These are phyloP conservation scores for Thraustotheca clavata DNA, from an alignment of 352 stramenopile genomes.

Conservation along the genomic window DNA sequence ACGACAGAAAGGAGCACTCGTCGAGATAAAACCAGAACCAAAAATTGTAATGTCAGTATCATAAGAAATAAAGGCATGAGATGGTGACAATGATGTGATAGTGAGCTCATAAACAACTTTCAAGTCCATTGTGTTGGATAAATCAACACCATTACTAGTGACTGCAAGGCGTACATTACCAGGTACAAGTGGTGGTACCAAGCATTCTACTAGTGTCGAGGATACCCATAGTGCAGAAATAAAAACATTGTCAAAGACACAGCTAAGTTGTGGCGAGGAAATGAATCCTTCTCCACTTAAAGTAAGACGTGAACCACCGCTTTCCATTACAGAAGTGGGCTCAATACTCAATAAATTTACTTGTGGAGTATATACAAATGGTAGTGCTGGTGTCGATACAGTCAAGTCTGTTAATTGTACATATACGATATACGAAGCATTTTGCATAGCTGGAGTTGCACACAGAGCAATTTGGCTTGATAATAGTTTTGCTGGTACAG, in stretches of 20 bases:
- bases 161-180: neutral
- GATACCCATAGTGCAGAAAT: slow-evolving; percentile 1
- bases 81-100: neutral
- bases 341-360: neutral
- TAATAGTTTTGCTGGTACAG: too few species aligned
- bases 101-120: neutral
- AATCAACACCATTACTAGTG: slow-evolving; percentile 11
- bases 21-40: slow-evolving; percentile 11
- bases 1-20: neutral
- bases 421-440: too few species aligned
- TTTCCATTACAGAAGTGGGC: neutral
- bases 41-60: neutral
- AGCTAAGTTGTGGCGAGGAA: neutral
- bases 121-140: neutral
- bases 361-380: neutral
- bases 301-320: neutral
- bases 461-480: too few species aligned
- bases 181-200: neutral
- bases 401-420: too few species aligned
- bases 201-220: neutral
- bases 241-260: neutral
- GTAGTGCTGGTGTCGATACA: too few species aligned
- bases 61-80: neutral
- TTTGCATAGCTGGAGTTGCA: too few species aligned
- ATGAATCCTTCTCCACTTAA: neutral